These are phyloP conservation scores for Colletotrichum endophyticum DNA, from an alignment of 2,329 filamentous ascomycete genomes.

Conservation along the genomic window DNA sequence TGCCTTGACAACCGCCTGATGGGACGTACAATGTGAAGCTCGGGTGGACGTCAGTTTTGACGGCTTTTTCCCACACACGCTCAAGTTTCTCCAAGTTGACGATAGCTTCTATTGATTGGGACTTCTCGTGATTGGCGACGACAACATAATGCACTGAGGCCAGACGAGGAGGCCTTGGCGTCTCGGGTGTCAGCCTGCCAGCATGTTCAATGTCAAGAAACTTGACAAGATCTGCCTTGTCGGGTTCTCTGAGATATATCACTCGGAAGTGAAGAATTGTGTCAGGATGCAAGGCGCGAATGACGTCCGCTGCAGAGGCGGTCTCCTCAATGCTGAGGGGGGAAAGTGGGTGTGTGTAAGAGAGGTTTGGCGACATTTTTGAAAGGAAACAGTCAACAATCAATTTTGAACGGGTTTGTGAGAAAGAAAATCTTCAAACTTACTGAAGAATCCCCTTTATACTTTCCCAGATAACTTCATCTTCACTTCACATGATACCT, in stretches of 20 bases:
- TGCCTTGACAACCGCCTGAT: no score
- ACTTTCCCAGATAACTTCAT: background rate
- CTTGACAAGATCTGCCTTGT: slow-evolving; percentile 39
- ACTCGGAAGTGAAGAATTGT: slow-evolving; percentile 39
- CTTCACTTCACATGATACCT: background rate
- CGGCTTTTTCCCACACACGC: background rate
- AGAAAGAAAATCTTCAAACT: no score
- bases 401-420: no score
- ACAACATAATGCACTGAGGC: slow-evolving; percentile 3
- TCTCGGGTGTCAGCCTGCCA: background rate
- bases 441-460: no score
- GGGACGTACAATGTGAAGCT: background rate
- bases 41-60: background rate
- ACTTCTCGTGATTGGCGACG: background rate
- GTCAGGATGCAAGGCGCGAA: slow-evolving; percentile 31
- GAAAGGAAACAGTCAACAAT: no score
- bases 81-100: slow-evolving; percentile 30
- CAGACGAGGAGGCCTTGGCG: slow-evolving; percentile 3
- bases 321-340: slow-evolving; percentile 30
- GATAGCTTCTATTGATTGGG: slow-evolving; percentile 35
- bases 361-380: background rate
- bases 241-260: slow-evolving; percentile 45
- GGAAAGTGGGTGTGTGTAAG: slow-evolving; percentile 31
- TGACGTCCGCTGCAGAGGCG: slow-evolving; percentile 34
- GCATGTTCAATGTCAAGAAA: slow-evolving; percentile 40